These are phyloP conservation scores for Leccinum obscurum DNA, from an alignment of 768 basidiomycete genomes.

Conservation along the genomic window DNA sequence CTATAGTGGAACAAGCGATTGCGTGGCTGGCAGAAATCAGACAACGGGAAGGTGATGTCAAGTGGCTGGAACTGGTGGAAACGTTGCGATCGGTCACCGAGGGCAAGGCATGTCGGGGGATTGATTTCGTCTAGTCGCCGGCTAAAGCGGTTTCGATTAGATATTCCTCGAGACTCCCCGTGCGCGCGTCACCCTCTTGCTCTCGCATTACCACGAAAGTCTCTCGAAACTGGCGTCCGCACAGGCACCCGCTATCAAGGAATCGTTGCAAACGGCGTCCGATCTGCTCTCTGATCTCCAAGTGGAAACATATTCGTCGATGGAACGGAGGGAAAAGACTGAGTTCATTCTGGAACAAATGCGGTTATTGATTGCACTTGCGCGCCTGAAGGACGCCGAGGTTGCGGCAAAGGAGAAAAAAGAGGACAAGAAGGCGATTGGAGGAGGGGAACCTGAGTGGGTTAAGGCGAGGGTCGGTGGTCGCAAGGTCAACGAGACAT, in stretches of 20 bases:
- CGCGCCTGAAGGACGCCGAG: constrained; percentile 72
- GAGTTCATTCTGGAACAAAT: constrained; percentile 99
- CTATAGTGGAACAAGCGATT: constrained; percentile 88
- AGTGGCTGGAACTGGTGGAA: constrained; percentile 87
- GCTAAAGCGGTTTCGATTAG: constrained; percentile 41
- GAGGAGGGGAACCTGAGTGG: constrained; percentile 88
- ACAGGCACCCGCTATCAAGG: constrained; percentile 45
- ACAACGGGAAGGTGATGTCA: constrained; percentile 60
- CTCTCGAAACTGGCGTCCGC: constrained; percentile 49
- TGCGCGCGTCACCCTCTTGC: constrained; percentile 87
- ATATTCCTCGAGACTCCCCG: constrained; percentile 97
- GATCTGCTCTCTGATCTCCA: constrained; percentile 93
- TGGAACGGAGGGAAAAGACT: constrained; percentile 97
- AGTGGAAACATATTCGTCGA: constrained; percentile 98
- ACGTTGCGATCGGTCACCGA: constrained; percentile 91
- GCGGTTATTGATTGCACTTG: constrained; percentile 80
- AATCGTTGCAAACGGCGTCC: constrained; percentile 80
- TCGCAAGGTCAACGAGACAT: constrained; percentile 91
- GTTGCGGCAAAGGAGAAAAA: constrained; percentile 54
- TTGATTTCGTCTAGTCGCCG: neutral
- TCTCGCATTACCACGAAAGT: constrained; percentile 83
- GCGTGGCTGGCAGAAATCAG: constrained; percentile 79
- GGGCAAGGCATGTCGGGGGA: constrained; percentile 72
- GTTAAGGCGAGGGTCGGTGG: constrained; percentile 88
- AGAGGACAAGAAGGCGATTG: constrained; percentile 52